Evolutionary conservation across 2,329 filamentous ascomycete species (phyloP).

Genomic region (Diaporthe ilicicola): DNA sequence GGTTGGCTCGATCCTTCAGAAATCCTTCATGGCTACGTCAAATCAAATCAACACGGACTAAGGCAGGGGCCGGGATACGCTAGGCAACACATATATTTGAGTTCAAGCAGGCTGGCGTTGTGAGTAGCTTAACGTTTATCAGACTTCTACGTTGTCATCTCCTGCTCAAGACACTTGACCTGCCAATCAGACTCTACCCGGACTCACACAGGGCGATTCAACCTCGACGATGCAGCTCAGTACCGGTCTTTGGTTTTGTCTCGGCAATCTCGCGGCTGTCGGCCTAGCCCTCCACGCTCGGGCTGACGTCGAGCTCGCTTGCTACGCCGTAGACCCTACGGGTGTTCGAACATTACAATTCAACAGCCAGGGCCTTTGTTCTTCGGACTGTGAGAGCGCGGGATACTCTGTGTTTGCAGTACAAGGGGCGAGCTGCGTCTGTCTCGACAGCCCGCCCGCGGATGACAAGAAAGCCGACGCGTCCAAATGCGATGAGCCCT

Average conservation of each 20-base stretch:
- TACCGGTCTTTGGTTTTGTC: neutral
- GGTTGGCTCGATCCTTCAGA: neutral
- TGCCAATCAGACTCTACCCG: neutral
- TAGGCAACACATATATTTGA: neutral
- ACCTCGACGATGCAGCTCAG: neutral
- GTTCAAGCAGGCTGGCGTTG: neutral
- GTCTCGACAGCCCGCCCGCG: neutral
- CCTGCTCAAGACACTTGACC: neutral
- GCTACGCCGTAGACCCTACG: neutral
- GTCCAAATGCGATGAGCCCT: neutral
- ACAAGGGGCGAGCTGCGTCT: neutral
- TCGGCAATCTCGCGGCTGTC: neutral
- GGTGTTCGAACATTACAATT: neutral
- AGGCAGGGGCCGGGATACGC: neutral
- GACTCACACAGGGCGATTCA: neutral
- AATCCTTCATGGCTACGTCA: neutral
- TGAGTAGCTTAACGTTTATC: neutral
- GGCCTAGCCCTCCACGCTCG: neutral
- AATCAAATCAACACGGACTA: neutral
- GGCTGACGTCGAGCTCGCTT: neutral
- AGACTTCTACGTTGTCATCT: neutral
- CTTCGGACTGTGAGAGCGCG: neutral
- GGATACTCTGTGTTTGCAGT: neutral
- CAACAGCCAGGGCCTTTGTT: neutral
- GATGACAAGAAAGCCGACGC: conserved; percentile 3